Evolutionary conservation across 2,329 filamentous ascomycete genomes (phyloP).

Genomic region (Aureobasidium sp.): DNA sequence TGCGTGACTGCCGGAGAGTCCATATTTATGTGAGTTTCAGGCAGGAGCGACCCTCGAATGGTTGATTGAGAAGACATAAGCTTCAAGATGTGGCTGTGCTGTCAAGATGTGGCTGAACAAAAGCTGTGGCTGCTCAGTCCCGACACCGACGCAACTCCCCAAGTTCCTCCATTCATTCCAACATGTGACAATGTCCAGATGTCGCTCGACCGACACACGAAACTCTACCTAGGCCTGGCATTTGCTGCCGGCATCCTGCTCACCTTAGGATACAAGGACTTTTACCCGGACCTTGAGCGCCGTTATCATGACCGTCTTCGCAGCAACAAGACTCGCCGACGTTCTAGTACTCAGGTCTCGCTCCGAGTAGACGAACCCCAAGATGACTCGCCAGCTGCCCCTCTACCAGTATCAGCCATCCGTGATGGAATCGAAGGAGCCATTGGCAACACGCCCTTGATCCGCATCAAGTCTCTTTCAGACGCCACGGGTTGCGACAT

Average conservation of each 20-base stretch:
- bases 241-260: constrained; percentile 72
- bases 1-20: constrained; percentile 72
- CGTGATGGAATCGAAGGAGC: constrained; percentile 79
- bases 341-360: constrained; percentile 21
- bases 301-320: constrained; percentile 47
- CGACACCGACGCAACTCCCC: background rate
- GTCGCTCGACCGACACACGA: constrained; percentile 10
- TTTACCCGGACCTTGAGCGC: constrained; percentile 67
- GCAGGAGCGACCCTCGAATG: background rate
- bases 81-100: constrained; percentile 5
- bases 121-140: constrained; percentile 1
- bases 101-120: background rate
- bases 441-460: constrained; percentile 87
- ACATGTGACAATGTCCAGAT: constrained; percentile 15
- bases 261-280: constrained; percentile 70
- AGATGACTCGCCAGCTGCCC: constrained; percentile 4
- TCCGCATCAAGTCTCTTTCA: constrained; percentile 78
- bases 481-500: constrained; percentile 83
- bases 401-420: constrained; percentile 35
- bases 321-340: constrained; percentile 23
- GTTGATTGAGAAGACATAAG: background rate
- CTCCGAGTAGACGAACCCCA: constrained; percentile 30
- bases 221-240: constrained; percentile 20
- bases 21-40: constrained; percentile 45
- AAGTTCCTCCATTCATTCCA: background rate